Percentiles rank a stretch among this genome's conserved stretches.
Evolutionary conservation across 495 filamentous ascomycete species (phyloP).

Genomic region (Tuber aestivum): DNA sequence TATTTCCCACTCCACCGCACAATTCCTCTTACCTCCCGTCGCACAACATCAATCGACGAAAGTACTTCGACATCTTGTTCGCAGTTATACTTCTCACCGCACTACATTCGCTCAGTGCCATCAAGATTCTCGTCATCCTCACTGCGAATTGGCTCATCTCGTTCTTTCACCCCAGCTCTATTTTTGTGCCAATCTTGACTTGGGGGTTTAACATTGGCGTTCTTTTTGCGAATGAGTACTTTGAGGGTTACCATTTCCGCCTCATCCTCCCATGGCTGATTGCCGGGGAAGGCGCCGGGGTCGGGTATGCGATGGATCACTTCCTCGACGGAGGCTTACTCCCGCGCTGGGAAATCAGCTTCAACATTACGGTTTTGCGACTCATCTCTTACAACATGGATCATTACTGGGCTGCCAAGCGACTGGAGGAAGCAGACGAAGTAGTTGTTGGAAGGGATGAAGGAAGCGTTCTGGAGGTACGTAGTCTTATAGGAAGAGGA

Average conservation of each 20-base stretch:
- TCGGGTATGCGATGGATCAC: constrained; percentile 44
- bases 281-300: constrained; percentile 39
- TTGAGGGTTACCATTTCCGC: constrained; percentile 65
- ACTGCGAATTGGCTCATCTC: constrained; percentile 70
- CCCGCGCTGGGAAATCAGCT: constrained; percentile 85
- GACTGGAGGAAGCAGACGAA: constrained; percentile 44
- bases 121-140: constrained; percentile 76
- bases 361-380: constrained; percentile 92
- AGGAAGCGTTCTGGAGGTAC: constrained; percentile 76
- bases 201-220: constrained; percentile 89
- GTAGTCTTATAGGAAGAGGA: constrained; percentile 36
- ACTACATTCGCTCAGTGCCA: constrained; percentile 75
- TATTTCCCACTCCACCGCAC: constrained; percentile 35
- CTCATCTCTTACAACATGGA: constrained; percentile 96
- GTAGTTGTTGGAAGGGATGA: constrained; percentile 29
- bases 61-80: constrained; percentile 77
- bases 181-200: constrained; percentile 49
- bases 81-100: constrained; percentile 68
- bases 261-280: constrained; percentile 54
- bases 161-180: constrained; percentile 38
- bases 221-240: constrained; percentile 86
- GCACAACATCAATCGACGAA: constrained; percentile 59
- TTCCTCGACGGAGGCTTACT: constrained; percentile 65
- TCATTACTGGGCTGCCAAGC: constrained; percentile 83
- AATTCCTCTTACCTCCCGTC: constrained; percentile 29